Evolutionary conservation across 169 alveolate species (phyloP).

Genomic region (Ichthyophthirius multifiliis): DNA sequence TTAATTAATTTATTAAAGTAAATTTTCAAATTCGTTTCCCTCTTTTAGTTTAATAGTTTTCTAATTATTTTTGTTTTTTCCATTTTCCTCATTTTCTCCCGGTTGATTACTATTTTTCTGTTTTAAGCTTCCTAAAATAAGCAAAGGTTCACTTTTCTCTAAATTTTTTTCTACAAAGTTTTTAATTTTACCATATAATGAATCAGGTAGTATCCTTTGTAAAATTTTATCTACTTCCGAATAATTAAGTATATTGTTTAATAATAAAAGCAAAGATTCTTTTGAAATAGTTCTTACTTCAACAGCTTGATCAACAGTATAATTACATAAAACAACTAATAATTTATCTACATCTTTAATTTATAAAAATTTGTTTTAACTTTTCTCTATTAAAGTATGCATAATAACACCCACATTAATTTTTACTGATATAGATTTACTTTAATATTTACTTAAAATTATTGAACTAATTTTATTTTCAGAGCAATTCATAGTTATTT

Average conservation of each 20-base stretch:
- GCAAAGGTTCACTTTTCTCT: background rate
- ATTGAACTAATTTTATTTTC: conserved; percentile 14
- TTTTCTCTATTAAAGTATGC: background rate
- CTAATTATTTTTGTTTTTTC: background rate
- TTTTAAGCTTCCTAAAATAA: conserved; percentile 12
- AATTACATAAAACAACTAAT: background rate
- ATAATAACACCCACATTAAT: conserved; percentile 14
- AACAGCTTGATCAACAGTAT: conserved; percentile 14
- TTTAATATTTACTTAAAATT: background rate
- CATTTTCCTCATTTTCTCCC: background rate
- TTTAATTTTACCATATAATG: conserved; percentile 3
- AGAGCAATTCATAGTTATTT: conserved; percentile 5
- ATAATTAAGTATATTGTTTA: background rate
- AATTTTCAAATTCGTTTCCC: conserved; percentile 18
- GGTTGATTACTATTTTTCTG: background rate
- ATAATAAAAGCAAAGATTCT: conserved; percentile 1
- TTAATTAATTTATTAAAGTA: conserved; percentile 1
- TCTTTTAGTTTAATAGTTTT: background rate
- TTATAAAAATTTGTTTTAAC: background rate
- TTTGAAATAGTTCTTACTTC: conserved; percentile 28
- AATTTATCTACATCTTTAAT: conserved; percentile 17
- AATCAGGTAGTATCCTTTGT: conserved; percentile 7
- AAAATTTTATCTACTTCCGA: conserved; percentile 15
- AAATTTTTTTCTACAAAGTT: conserved; percentile 11
- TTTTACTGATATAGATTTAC: conserved; percentile 17